phyloP scores from a whole-genome alignment of 192 early-diverging fungal species.

The Coemansia sp. region DNA sequence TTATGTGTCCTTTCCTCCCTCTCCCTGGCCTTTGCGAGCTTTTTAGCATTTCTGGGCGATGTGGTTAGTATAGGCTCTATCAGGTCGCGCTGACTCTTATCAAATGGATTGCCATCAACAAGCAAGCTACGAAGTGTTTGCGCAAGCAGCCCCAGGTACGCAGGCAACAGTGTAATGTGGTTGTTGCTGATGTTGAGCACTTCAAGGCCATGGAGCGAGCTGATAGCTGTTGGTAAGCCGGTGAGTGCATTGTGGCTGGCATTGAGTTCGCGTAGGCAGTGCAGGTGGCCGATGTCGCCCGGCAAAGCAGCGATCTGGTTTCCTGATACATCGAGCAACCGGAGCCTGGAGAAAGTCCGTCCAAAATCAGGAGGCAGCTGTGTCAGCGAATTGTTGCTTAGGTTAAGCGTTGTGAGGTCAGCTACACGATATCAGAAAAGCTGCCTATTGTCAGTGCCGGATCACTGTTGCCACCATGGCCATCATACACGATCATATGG shows the following conservation, averaged over 20 bases:
- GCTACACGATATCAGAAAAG: slow-evolving; percentile 16
- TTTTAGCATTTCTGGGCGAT: slow-evolving; percentile 19
- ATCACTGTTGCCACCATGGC: too few species aligned
- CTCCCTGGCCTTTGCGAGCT: slow-evolving; percentile 24
- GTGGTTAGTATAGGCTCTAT: slow-evolving; percentile 40
- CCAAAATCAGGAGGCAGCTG: slow-evolving; percentile 42
- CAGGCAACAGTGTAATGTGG: slow-evolving; percentile 31
- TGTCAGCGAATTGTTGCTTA: slow-evolving; percentile 39
- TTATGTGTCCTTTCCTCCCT: slow-evolving; percentile 17
- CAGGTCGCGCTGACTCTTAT: slow-evolving; percentile 24
- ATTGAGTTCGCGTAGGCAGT: slow-evolving; percentile 44
- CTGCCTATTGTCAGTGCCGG: neutral
- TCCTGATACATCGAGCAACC: slow-evolving; percentile 37
- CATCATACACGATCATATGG: neutral
- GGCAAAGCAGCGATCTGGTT: slow-evolving; percentile 46
- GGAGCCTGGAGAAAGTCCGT: slow-evolving; percentile 28
- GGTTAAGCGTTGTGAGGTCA: slow-evolving; percentile 23
- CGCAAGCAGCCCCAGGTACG: slow-evolving; percentile 45
- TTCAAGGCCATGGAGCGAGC: slow-evolving; percentile 43
- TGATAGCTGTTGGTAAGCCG: slow-evolving; percentile 34
- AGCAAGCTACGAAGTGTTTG: slow-evolving; percentile 34
- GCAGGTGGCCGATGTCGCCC: slow-evolving; percentile 37
- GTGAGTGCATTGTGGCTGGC: slow-evolving; percentile 38
- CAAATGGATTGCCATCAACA: slow-evolving; percentile 53
- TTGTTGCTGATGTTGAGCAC: slow-evolving; percentile 47